Evolutionary conservation across 305 asterid species (phyloP), one percentile per base, ranked within the genome.

Genomic region (Fraxinus albicans): DNA sequence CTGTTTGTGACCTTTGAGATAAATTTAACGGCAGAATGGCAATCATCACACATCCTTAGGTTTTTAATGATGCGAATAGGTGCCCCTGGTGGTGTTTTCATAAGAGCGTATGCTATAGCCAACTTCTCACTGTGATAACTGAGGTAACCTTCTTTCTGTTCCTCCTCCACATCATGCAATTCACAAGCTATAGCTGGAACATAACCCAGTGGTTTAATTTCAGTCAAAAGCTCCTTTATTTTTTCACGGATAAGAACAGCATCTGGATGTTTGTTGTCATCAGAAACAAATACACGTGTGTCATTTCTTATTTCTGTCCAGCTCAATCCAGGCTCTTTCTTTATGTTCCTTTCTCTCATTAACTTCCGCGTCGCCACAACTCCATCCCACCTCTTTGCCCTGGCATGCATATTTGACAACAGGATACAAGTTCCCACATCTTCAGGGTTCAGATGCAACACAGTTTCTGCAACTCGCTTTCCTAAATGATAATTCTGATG

Each of bases 281-380:
- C 94, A 15, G 98, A 91, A 81, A 88, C 86, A 84, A 95, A 93
- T 44, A 92, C 81, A 76, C 93, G 97, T 1, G 97, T 95, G 13
- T 83, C 86, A 35, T 89, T 90, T 83, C 87, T 87, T 81, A 94
- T 94, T 34, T 95, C 97, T 6, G 85, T 90, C 99, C 99, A 95
- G 90, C 99, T 95, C 89, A 89, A 82, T 36, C 98, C 98, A 3
- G 99, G 98, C 89, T 94, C 99, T 88, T 95, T 95, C 90, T 92
- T 95, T 65, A 93, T 86, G 82, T 87, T 91, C 84, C 87, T 90
- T 60, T 89, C 93, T 84, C 86, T 87, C 90, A 94, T 92, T 73
- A 88, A 13, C 77, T 85, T 95, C 36, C 97, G 86, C 47, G 90
- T 85, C 1, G 78, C 83, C 17, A 84, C 92, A 63, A 90, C 94